phyloP scores from a whole-genome alignment of 768 basidiomycete genomes.

The Boletus barrowsii region DNA sequence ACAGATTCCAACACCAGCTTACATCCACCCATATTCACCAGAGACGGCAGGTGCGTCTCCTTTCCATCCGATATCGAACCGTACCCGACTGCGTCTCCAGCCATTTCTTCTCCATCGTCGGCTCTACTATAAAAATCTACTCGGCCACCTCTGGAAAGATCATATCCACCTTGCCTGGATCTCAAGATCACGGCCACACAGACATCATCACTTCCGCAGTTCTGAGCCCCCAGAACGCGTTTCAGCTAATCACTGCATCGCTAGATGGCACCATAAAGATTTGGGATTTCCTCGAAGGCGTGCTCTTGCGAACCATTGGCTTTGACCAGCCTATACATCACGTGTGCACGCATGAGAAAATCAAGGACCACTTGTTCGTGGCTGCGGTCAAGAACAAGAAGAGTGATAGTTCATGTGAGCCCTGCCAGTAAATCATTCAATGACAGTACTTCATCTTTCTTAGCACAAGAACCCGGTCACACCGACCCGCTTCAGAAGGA shows the following conservation, averaged over 20 bases:
- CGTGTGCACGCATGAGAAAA: constrained; percentile 66
- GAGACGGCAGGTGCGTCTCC: constrained; percentile 72
- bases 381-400: constrained; percentile 53
- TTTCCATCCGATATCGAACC: constrained; percentile 9
- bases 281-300: constrained; percentile 92
- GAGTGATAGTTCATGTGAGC: constrained; percentile 33
- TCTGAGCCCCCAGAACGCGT: constrained; percentile 80
- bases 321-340: constrained; percentile 67
- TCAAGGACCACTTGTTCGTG: constrained; percentile 70
- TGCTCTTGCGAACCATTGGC: constrained; percentile 70
- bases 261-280: constrained; percentile 80
- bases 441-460: not conserved
- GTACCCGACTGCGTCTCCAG: constrained; percentile 37
- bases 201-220: constrained; percentile 68
- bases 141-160: constrained; percentile 75
- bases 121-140: constrained; percentile 81
- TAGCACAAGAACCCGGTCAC: constrained; percentile 8
- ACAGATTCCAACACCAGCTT: constrained; percentile 64
- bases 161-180: constrained; percentile 76
- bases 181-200: constrained; percentile 37
- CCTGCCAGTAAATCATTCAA: not conserved
- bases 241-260: constrained; percentile 86
- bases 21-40: constrained; percentile 77
- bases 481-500: constrained; percentile 38
- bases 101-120: constrained; percentile 86